Base-by-base conservation (phyloP, 2,329 filamentous ascomycete genomes). In the Colletotrichum sp. region DNA sequence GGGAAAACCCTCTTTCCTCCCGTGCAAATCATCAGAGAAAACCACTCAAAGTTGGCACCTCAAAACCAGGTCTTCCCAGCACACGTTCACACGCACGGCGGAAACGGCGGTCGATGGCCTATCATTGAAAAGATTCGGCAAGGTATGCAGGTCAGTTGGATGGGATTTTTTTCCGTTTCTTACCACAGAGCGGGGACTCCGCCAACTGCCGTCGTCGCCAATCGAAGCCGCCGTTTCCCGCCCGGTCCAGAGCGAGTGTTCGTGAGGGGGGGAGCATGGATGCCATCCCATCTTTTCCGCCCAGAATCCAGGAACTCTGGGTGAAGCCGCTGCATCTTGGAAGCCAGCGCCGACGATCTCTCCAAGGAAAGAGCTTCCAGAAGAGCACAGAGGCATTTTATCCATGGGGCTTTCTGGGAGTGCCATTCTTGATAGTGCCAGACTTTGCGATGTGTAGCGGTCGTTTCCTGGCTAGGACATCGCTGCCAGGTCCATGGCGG, bases 341-440 rank as follows among this genome's bases (percentile, higher is more conserved):
- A 64, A 68, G 21, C 62, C 13, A 57, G 12, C 68, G 57, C 32
- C n/a, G 73, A 59, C 64, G 34, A 76, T 69, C 34, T 52, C 63
- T 76, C 63, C 73, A 57, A 65, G 73, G 70, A 68, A 65, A 32
- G 9, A 36, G 64, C 70, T 63, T 68, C 32, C 55, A 76, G 73
- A 68, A 59, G n/a, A 36, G 44, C 39, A 52, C n/a, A 76, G 73
- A 68, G 73, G 73, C 59, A 76, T 76, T 76, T 75, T 73, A 34
- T 49, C 36, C 13, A 32, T 44, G 39, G 28, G 57, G 32, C 44
- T 52, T 52, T 52, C 10, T 69, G 44, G 57, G 57, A 36, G 32
- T 59, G 26, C 68, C 13, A 26, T 52, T 12, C 32, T 66, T n/a
- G 63, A 52, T 63, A 72, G 68, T 57, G 55, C 21, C 36, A 28